These are phyloP conservation scores for Phyllosticta citriasiana DNA, from an alignment of 2,329 filamentous ascomycete species.

Conservation along the genomic window DNA sequence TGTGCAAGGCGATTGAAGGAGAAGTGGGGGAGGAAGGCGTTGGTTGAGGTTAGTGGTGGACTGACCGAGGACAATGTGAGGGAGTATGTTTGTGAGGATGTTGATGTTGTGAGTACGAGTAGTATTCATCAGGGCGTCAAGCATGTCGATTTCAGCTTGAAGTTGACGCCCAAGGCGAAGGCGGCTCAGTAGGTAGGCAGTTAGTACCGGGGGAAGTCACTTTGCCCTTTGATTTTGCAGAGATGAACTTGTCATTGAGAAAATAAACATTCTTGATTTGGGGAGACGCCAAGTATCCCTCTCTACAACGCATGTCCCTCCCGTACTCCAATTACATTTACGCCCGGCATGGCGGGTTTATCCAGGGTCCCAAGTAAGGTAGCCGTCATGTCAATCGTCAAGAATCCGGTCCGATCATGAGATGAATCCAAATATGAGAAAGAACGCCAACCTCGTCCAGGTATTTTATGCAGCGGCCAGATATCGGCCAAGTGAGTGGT, in stretches of 20 bases:
- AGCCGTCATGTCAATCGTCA: neutral
- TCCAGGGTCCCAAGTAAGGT: neutral
- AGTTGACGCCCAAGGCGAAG: slow-evolving; percentile 51
- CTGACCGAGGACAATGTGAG: slow-evolving; percentile 76
- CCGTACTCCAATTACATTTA: neutral
- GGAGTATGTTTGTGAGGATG: slow-evolving; percentile 67
- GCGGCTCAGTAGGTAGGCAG: slow-evolving; percentile 2
- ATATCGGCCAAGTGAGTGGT: neutral
- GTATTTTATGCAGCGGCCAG: neutral
- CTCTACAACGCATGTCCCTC: neutral
- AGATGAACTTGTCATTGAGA: no score
- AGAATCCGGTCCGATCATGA: neutral
- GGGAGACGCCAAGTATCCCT: neutral
- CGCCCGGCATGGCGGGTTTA: neutral
- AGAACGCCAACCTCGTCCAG: neutral
- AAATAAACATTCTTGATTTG: no score
- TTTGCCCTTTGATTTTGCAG: no score
- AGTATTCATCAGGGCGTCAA: slow-evolving; percentile 93
- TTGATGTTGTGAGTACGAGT: slow-evolving; percentile 93
- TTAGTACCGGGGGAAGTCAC: neutral
- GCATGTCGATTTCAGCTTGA: slow-evolving; percentile 92
- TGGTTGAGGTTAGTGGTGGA: slow-evolving; percentile 89
- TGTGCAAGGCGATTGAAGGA: slow-evolving; percentile 69
- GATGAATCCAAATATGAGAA: neutral
- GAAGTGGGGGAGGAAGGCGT: slow-evolving; percentile 57